Percentiles rank a stretch among this genome's conserved stretches.
Evolutionary conservation across 2,329 filamentous ascomycete genomes (phyloP).

Genomic region (Sporothrix luriei): DNA sequence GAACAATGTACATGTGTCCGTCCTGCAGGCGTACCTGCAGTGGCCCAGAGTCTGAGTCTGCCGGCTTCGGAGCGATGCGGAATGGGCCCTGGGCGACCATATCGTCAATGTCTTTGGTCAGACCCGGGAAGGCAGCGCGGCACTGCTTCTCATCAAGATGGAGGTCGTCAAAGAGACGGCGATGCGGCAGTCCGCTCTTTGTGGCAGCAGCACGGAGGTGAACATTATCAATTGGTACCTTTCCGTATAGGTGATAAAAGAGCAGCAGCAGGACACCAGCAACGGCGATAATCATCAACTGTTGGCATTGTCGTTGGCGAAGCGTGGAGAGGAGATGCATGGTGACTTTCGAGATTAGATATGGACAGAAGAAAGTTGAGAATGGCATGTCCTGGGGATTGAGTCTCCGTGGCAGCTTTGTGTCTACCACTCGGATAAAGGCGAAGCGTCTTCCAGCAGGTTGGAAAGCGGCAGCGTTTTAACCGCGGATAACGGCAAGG

Average conservation of each 20-base stretch:
- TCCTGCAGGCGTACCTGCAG: conserved; percentile 44
- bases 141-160: conserved; percentile 43
- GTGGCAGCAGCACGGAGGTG: neutral
- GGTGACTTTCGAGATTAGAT: neutral
- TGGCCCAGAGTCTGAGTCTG: conserved; percentile 38
- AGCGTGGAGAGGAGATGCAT: neutral
- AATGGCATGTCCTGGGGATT: neutral
- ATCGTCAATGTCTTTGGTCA: conserved; percentile 47
- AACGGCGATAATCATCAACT: neutral
- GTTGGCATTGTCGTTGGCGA: neutral
- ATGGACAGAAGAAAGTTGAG: neutral
- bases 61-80: conserved; percentile 38
- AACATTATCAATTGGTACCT: neutral
- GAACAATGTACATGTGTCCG: conserved; percentile 37
- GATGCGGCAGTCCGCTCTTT: neutral
- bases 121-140: conserved; percentile 44
- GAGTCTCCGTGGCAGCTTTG: neutral
- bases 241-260: conserved; percentile 8
- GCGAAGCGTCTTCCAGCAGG: neutral
- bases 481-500: neutral
- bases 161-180: neutral
- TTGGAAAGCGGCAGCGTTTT: conserved; percentile 9
- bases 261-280: neutral
- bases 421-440: neutral
- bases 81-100: conserved; percentile 46